A percentile compares a stretch with the other conserved stretches of the same genome.
Evolutionary conservation across 129 eudicot species (phyloP).

Genomic region (Flaveria sonorensis): DNA sequence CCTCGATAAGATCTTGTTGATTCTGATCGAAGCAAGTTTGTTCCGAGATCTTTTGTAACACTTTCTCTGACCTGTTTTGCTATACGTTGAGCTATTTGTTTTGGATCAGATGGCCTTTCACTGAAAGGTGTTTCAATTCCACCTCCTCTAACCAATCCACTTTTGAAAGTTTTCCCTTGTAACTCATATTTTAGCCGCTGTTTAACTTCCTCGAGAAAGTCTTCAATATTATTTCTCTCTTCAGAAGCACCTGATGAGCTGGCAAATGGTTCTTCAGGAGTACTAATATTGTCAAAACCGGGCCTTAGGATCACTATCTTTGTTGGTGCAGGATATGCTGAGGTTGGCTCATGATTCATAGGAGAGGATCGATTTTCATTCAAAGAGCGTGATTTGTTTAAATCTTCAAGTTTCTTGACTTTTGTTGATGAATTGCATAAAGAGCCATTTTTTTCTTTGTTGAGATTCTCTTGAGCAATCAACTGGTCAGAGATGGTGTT

Average conservation of each 20-base stretch:
- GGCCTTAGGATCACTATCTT: constrained; percentile 81
- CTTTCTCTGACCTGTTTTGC: constrained; percentile 72
- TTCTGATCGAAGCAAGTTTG: constrained; percentile 70
- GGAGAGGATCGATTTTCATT: constrained; percentile 34
- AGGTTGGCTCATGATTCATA: constrained; percentile 37
- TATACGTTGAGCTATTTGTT: constrained; percentile 62
- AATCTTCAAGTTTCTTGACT: constrained; percentile 34
- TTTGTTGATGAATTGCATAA: constrained; percentile 47
- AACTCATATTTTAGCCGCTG: constrained; percentile 73
- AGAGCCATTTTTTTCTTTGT: constrained; percentile 69
- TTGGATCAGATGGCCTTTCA: constrained; percentile 68
- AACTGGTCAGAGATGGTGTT: constrained; percentile 51
- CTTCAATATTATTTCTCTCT: constrained; percentile 77
- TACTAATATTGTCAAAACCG: constrained; percentile 56
- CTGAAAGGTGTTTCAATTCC: constrained; percentile 87
- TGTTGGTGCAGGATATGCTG: constrained; percentile 52
- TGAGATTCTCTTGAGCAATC: constrained; percentile 82
- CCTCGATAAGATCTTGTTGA: constrained; percentile 75
- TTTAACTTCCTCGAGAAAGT: constrained; percentile 94
- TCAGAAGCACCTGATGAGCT: constrained; percentile 68
- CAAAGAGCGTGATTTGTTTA: constrained; percentile 28
- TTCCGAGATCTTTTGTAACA: constrained; percentile 60
- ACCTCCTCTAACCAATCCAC: constrained; percentile 63
- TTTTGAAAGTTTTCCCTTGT: constrained; percentile 56
- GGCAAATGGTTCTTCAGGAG: constrained; percentile 64